These are phyloP conservation scores for Pseudisothecium myosuroides DNA, from an alignment of 225 moss, liverwort and hornwort species.

Conservation along the genomic window DNA sequence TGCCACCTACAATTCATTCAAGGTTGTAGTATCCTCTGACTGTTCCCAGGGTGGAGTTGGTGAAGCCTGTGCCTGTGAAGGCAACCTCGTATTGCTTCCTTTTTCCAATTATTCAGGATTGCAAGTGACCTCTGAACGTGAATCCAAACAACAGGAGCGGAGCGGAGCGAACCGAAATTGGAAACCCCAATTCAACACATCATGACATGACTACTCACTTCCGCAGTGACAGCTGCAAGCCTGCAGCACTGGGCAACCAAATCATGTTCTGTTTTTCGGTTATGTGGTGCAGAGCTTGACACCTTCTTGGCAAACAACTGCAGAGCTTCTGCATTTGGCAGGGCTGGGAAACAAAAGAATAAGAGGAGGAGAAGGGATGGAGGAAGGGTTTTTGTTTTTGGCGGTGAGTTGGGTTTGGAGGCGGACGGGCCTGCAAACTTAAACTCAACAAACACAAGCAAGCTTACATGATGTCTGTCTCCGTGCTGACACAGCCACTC, in stretches of 20 bases:
- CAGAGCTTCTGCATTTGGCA: background rate
- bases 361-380: background rate
- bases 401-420: background rate
- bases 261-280: background rate
- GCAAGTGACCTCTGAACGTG: background rate
- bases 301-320: background rate
- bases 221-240: background rate
- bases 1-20: background rate
- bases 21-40: background rate
- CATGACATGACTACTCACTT: too few relatives aligned
- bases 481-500: background rate
- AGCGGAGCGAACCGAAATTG: too few relatives aligned
- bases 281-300: background rate
- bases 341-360: background rate
- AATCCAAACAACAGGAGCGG: background rate
- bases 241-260: background rate
- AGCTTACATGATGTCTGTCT: background rate
- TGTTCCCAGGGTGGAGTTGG: background rate
- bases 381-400: background rate
- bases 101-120: background rate
- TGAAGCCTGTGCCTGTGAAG: too few relatives aligned
- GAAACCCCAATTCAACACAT: background rate
- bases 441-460: background rate
- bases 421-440: background rate
- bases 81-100: background rate